Evolutionary conservation across 2,329 filamentous ascomycete genomes (phyloP), one percentile per base, ranked within the genome.

Genomic region (Nothopassalora personata): DNA sequence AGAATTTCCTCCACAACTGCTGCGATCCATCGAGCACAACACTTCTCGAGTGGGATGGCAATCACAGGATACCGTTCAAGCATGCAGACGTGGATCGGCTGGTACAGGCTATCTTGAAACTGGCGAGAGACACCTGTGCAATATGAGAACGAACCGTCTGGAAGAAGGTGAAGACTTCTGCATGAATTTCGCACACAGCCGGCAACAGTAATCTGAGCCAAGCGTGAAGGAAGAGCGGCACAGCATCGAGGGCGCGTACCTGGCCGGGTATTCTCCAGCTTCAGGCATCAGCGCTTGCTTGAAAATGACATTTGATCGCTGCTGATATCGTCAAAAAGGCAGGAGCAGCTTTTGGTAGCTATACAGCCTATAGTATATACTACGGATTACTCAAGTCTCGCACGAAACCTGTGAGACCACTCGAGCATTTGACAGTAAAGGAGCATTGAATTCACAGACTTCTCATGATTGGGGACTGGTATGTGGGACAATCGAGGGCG

Each of bases 11-110:
- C 30, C 68, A 82, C 4, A 70, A 80, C 31, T 89, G 84, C 68
- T 88, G 83, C 68, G 75, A 81, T 27, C 66, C 73, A 5, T 79
- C 75, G 0, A 81, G 73, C 1, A 74, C 80, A 5, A 76, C 71
- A 43, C 57, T 89, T 48, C 69, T 90, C 1, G 85, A 89, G 70
- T 90, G 87, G 87, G 80, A 87, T 56, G 87, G 86, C 0, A 80
- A 79, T 0, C 88, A 91, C 70, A 75, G 87, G 4, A 75, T 91
- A 43, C 86, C 87, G 1, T 78, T 90, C 60, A 87, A 86, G 74
- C 74, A 73, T 5, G 73, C 72, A 18, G 87, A 90, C 70, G 39
- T 54, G 3, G 13, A 31, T 27, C 30, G 11, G 18, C 10, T 56
- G 28, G 54, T 51, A 18, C 11, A 49, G 15, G 39, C 5, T 1